Evolutionary conservation across 108 stramenopile species (phyloP), one percentile per base, ranked within the genome.

Genomic region (Discostella stelligeroides): DNA sequence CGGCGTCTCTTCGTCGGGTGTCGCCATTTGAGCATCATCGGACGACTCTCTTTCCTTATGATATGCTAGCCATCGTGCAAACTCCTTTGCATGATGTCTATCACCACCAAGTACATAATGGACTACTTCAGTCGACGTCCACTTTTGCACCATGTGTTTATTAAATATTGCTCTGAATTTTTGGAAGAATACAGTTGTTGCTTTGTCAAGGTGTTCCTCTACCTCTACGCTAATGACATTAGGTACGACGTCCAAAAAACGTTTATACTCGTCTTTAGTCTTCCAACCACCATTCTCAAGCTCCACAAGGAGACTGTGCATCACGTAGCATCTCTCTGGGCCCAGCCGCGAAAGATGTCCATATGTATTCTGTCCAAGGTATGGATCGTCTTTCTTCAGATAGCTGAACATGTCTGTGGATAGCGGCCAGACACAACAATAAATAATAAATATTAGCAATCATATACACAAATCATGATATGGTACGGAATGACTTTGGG

Each of bases 221-320:
- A 13, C 43, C 2, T 4, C n/a, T 45, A 9, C 43, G n/a, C 12
- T n/a, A 2, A 13, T n/a, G 43, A 45, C n/a, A 34, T 34, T 34
- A 34, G 34, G 34, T 34, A 34, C 34, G 34, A 3, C 3, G 2
- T 41, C n/a, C 10, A 15, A 5, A 29, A 38, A 60, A 17, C 27
- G 24, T 12, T 60, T 38, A 34, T 38, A 60, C 30, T 60, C 59
- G 24, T 13, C 12, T 29, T 18, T 60, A 13, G 27, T 29, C 18
- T 34, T 14, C 24, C 24, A 60, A 20, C 24, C 28, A 41, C 37
- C 59, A 41, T 60, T 41, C 59, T 60, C 59, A 24, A 60, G 12
- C n/a, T 60, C 59, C 24, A 9, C 7, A 6, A 60, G 37, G 4
- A 11, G 1, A 13, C 20, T 60, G 29, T 60, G 59, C 59, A 60